phyloP scores from a whole-genome alignment of 768 basidiomycete genomes.

The Boletus reticuloceps region DNA sequence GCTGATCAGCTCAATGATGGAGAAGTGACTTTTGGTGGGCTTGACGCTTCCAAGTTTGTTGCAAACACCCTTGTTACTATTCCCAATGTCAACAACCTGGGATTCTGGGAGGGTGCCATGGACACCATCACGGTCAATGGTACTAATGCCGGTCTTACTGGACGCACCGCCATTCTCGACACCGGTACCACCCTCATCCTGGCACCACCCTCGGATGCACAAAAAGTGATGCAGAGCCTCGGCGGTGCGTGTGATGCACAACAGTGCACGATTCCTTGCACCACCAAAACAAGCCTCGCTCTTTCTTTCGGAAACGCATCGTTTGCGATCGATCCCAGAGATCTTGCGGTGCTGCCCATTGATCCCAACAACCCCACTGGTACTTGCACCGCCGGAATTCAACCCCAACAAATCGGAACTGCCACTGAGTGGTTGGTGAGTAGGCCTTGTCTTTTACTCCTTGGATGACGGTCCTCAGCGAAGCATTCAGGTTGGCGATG shows the following conservation, averaged over 20 bases:
- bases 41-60: conserved; percentile 71
- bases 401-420: conserved; percentile 57
- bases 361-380: conserved; percentile 51
- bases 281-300: conserved; percentile 47
- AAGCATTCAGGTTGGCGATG: conserved; percentile 52
- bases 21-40: conserved; percentile 77
- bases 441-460: background rate
- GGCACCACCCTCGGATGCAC: conserved; percentile 47
- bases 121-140: conserved; percentile 60
- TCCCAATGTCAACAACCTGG: conserved; percentile 58
- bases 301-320: conserved; percentile 55
- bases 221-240: conserved; percentile 55
- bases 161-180: conserved; percentile 69
- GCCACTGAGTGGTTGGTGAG: conserved; percentile 67
- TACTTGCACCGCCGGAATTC: conserved; percentile 70
- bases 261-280: conserved; percentile 66
- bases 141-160: conserved; percentile 43
- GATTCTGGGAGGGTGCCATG: conserved; percentile 81
- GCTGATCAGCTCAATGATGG: conserved; percentile 66
- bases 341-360: conserved; percentile 59
- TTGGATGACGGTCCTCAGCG: background rate
- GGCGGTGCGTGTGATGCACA: conserved; percentile 51
- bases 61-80: conserved; percentile 54
- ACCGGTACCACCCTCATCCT: conserved; percentile 48
- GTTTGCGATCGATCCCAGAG: conserved; percentile 64